phyloP scores from a whole-genome alignment of 768 basidiomycete genomes.

The Xanthoconium purpureum region DNA sequence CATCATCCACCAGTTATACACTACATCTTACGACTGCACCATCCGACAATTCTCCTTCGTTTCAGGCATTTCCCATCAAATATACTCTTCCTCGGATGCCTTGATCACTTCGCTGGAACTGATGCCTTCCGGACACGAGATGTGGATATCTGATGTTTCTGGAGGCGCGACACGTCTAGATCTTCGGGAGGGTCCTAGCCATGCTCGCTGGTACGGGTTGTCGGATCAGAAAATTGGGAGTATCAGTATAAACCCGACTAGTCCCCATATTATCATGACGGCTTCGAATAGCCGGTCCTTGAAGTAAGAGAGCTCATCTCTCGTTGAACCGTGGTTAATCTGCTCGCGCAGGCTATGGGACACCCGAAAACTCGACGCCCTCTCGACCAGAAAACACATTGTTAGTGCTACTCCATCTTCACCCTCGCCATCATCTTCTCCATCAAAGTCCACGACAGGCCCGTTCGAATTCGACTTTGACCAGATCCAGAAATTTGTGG shows the following conservation, averaged over 20 bases:
- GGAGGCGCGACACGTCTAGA: constrained; percentile 78
- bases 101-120: constrained; percentile 74
- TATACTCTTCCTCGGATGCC: constrained; percentile 54
- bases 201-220: constrained; percentile 58
- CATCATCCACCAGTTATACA: constrained; percentile 55
- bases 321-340: not conserved
- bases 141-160: constrained; percentile 77
- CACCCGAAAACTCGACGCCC: constrained; percentile 55
- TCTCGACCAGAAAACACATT: constrained; percentile 29
- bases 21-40: constrained; percentile 79
- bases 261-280: constrained; percentile 63
- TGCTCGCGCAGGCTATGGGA: constrained; percentile 68
- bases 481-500: constrained; percentile 45
- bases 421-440: constrained; percentile 28
- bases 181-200: constrained; percentile 57
- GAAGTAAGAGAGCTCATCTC: constrained; percentile 46
- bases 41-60: constrained; percentile 71
- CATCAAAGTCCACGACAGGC: constrained; percentile 4
- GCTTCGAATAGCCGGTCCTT: constrained; percentile 71
- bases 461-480: constrained; percentile 38
- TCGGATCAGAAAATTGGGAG: constrained; percentile 75
- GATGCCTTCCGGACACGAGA: constrained; percentile 63
- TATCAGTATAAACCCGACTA: constrained; percentile 73
- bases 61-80: constrained; percentile 66
- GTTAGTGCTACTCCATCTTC: constrained; percentile 24